Conservation (phyloP, 2,329 filamentous ascomycete genomes). For the Calonectria pseudoreteaudii region DNA sequence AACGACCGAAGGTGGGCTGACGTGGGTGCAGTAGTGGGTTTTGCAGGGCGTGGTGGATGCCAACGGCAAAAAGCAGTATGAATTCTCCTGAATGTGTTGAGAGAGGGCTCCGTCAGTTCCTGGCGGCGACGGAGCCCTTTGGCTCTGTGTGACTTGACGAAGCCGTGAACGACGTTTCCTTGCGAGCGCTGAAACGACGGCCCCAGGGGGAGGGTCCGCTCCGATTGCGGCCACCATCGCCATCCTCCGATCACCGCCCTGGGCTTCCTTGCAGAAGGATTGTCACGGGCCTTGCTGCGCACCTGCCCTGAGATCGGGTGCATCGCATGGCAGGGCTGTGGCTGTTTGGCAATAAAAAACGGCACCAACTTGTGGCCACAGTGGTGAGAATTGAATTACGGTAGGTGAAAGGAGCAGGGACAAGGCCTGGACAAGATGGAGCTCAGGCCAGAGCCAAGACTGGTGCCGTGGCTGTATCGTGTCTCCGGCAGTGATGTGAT, state of each 20-base stretch:
- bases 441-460: background rate
- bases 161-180: slow-evolving; percentile 1
- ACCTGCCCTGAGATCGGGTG: slow-evolving; percentile 2
- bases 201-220: background rate
- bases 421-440: background rate
- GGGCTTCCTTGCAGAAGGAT: background rate
- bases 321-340: slow-evolving; percentile 1
- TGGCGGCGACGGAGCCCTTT: background rate
- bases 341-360: background rate
- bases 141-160: background rate
- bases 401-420: background rate
- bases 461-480: background rate
- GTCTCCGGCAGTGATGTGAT: background rate
- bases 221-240: slow-evolving; percentile 13
- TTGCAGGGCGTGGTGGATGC: background rate
- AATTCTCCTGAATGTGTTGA: background rate
- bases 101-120: background rate
- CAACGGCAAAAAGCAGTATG: background rate
- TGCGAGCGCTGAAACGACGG: slow-evolving; percentile 2
- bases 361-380: background rate
- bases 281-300: slow-evolving; percentile 5
- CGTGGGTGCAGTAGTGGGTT: background rate
- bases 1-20: slow-evolving; percentile 7
- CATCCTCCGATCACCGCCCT: background rate
- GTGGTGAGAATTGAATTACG: background rate